Base-by-base conservation (phyloP, 1,284 basidiomycete species). In the Dichomitus squalens region DNA sequence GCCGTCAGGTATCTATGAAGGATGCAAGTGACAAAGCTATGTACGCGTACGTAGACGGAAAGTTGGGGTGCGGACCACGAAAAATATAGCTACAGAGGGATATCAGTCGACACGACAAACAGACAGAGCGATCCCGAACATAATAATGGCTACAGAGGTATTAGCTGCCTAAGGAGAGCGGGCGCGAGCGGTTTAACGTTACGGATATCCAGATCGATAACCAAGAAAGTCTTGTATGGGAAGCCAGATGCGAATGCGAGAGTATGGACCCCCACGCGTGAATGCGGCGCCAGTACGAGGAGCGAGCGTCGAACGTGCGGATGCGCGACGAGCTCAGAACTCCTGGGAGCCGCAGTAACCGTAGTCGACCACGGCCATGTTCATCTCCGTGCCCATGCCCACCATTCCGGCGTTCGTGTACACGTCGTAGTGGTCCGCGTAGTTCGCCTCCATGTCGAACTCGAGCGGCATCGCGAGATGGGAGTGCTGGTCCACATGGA, bases 131-230 rank as follows among this genome's bases (percentile, higher is more conserved):
- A 29, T 34, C 51, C 34, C 20, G 39, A 44, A 55, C 49, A 34
- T 29, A 35, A 33, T 57, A 59, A 40, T 56, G 52, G 61, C 61
- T 63, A 63, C 61, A 63, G 55, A 55, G 54, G 47, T 51, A 63
- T 63, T 58, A 59, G 55, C 52, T 48, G 50, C 52, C 52, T 41
- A 16, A 36, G 41, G 12, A 8, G 39, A 21, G n/a, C 16, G 25
- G 27, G 29, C 29, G 29, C 7, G 18, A 12, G 44, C 14, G 21
- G 38, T 18, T 27, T 47, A 47, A 23, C 11, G 46, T 46, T 46
- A 43, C 21, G 18, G 44, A 46, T 29, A 46, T 46, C 29, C 44
- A 46, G 29, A 46, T 33, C 29, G 44, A 46, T 46, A 29, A 49
- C 29, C 50, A 55, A 41, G 38, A 53, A 48, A 55, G 12, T 34